Evolutionary conservation across 768 basidiomycete species (phyloP).

Genomic region (Mycena polygramma): DNA sequence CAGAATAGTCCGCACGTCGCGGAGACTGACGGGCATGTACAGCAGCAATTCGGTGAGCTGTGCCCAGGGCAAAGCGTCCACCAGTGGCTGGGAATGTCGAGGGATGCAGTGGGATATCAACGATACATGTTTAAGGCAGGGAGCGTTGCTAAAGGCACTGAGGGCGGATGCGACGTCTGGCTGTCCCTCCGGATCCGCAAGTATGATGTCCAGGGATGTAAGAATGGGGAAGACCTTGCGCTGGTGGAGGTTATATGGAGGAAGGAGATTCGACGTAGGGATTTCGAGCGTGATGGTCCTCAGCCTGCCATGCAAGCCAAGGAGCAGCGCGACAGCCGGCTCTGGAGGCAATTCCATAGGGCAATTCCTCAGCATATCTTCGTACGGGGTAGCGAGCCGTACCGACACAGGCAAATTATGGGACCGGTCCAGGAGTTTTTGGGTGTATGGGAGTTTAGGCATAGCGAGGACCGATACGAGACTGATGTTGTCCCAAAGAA

Average conservation of each 20-base stretch:
- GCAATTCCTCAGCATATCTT: neutral
- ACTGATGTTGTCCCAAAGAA: neutral
- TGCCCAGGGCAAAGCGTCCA: neutral
- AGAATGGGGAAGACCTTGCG: neutral
- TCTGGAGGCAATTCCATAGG: too few species aligned
- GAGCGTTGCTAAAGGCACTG: neutral
- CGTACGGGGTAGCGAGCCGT: neutral
- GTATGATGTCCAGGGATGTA: neutral
- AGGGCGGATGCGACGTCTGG: neutral
- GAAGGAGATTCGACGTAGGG: neutral
- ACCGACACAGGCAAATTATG: neutral
- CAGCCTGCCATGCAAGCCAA: neutral
- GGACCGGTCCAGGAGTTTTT: neutral
- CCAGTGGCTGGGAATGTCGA: neutral
- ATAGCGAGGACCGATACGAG: neutral
- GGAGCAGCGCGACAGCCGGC: neutral
- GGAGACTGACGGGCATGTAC: neutral
- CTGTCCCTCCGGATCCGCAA: conserved; percentile 2
- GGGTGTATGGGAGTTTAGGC: neutral
- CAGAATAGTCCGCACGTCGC: neutral
- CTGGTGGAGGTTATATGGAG: neutral
- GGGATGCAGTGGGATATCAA: neutral
- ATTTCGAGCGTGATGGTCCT: neutral
- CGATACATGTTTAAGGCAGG: too few species aligned
- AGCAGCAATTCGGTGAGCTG: neutral